Evolutionary conservation across 2,329 filamentous ascomycete species (phyloP).

Genomic region (Hymenoscyphus scutula): DNA sequence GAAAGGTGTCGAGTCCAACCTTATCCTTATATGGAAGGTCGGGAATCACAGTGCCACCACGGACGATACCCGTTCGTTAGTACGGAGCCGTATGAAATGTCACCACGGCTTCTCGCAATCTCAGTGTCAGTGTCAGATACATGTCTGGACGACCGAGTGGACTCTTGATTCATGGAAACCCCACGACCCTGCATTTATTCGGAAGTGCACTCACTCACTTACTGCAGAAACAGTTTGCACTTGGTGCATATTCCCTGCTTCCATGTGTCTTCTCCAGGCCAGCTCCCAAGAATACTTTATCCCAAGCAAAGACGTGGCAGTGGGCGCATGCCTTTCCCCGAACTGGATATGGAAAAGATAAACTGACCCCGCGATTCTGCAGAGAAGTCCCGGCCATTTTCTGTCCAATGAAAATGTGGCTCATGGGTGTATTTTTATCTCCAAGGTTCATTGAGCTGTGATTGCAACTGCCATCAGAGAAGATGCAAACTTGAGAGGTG

Average conservation of each 20-base stretch:
- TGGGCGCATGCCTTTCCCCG: not conserved
- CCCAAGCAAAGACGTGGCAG: slow-evolving; percentile 5
- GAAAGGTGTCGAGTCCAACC: not conserved
- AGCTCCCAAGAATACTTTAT: slow-evolving; percentile 1
- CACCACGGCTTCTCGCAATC: not conserved
- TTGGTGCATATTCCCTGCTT: slow-evolving; percentile 5
- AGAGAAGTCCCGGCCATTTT: not conserved
- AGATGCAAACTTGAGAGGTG: not conserved
- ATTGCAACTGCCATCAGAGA: not conserved
- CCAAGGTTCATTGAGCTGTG: not conserved
- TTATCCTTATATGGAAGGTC: slow-evolving; percentile 6
- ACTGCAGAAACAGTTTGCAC: not conserved
- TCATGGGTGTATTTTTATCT: not conserved
- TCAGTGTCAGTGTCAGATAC: slow-evolving; percentile 5
- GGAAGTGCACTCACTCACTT: not conserved
- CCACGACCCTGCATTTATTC: not conserved
- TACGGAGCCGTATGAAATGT: not conserved
- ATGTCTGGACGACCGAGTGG: not conserved
- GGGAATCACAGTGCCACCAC: not conserved
- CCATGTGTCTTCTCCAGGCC: slow-evolving; percentile 1
- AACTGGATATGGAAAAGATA: not conserved
- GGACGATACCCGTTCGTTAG: not conserved
- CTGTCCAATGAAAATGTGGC: not conserved
- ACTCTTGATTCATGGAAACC: not conserved
- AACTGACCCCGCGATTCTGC: not conserved